A percentile compares a stretch with the other conserved stretches of the same genome.
These are phyloP conservation scores for Scutellaria baicalensis DNA, from an alignment of 257 asterid species.

Conservation along the genomic window DNA sequence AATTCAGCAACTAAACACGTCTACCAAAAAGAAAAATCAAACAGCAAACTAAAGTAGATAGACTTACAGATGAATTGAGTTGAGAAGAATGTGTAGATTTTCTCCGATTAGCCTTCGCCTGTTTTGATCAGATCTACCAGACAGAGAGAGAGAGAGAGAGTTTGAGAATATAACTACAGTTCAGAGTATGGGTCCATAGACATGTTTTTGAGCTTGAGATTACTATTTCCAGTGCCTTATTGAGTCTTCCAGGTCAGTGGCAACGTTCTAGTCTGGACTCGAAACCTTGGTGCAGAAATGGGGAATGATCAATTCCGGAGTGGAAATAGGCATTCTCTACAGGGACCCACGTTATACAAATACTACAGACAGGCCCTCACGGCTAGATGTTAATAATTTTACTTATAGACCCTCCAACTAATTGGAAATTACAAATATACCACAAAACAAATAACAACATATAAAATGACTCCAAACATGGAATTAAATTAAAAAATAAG, in stretches of 20 bases:
- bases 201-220: slow-evolving; percentile 9
- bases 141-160: background rate
- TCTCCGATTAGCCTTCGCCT: slow-evolving; percentile 14
- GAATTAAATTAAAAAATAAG: too few relatives aligned
- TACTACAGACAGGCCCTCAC: slow-evolving; percentile 1
- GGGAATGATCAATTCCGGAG: slow-evolving; percentile 18
- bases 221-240: slow-evolving; percentile 21
- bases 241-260: slow-evolving; percentile 11
- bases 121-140: slow-evolving; percentile 28
- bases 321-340: slow-evolving; percentile 17
- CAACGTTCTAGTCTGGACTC: background rate
- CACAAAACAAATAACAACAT: too few relatives aligned
- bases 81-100: background rate
- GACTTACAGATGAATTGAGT: background rate
- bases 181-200: background rate
- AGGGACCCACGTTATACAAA: background rate
- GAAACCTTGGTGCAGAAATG: background rate
- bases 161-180: background rate
- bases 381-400: background rate
- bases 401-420: background rate
- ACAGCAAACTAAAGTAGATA: background rate
- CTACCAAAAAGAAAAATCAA: background rate
- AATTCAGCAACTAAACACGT: slow-evolving; percentile 2
- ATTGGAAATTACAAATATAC: background rate
- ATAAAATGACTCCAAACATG: too few relatives aligned